Conservation (phyloP, 2,329 filamentous ascomycete genomes). For the Penicillium sp. region DNA sequence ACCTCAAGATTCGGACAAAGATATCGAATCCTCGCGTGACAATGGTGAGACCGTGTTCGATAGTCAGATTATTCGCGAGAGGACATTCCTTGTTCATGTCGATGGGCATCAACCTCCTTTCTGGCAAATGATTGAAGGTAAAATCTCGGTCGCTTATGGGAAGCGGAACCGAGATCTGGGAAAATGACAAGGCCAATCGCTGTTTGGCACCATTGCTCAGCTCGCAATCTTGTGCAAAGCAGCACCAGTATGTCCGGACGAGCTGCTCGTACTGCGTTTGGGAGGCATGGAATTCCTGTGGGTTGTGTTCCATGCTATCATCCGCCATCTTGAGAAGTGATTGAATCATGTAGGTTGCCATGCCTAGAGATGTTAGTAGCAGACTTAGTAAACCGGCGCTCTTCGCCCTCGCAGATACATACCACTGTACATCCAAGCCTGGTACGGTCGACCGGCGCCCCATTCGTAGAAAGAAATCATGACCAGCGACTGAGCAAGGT, state of each 20-base stretch:
- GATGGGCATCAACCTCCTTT: conserved; percentile 27
- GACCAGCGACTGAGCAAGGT: conserved; percentile 34
- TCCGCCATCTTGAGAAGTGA: conserved; percentile 35
- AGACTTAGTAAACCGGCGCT: not conserved
- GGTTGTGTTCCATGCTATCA: conserved; percentile 35
- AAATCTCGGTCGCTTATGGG: conserved; percentile 36
- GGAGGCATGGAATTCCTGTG: conserved; percentile 31
- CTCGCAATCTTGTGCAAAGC: conserved; percentile 37
- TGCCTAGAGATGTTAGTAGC: conserved; percentile 23
- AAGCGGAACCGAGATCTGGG: conserved; percentile 34
- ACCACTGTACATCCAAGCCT: conserved; percentile 40
- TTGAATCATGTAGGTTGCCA: conserved; percentile 40
- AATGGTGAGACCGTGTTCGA: conserved; percentile 33
- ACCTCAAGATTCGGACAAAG: conserved; percentile 34
- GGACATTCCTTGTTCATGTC: conserved; percentile 24
- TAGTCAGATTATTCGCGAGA: conserved; percentile 23
- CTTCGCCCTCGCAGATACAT: not conserved
- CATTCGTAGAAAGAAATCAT: conserved; percentile 37
- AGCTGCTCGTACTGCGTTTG: conserved; percentile 36
- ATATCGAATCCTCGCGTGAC: conserved; percentile 37
- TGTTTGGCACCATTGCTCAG: conserved; percentile 35
- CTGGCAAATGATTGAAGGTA: conserved; percentile 26
- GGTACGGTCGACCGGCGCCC: conserved; percentile 34
- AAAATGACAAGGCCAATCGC: conserved; percentile 36
- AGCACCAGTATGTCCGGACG: conserved; percentile 37